Conservation (phyloP, 176 grass and related monocot genomes). For the Bonia amplexicaulis region DNA sequence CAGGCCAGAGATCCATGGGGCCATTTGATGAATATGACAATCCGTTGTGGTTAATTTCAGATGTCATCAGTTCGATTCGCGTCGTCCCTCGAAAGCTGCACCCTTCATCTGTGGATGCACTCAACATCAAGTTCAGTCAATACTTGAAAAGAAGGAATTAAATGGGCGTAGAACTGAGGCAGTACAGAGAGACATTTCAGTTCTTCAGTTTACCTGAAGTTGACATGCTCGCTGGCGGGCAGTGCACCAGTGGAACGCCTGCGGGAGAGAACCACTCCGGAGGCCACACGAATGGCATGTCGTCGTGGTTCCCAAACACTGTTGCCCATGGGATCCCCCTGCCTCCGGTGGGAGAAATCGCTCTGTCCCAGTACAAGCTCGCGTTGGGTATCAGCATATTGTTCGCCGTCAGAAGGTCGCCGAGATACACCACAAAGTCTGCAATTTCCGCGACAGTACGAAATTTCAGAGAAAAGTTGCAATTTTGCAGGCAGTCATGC, state of each 20-base stretch:
- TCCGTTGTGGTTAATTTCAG: slow-evolving; percentile 37
- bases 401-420: slow-evolving; percentile 88
- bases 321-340: slow-evolving; percentile 61
- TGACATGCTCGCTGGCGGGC: slow-evolving; percentile 24
- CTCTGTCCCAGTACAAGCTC: slow-evolving; percentile 73
- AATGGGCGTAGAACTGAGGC: background rate
- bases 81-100: slow-evolving; percentile 66
- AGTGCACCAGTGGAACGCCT: slow-evolving; percentile 53
- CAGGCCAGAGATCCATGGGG: slow-evolving; percentile 54
- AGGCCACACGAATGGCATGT: slow-evolving; percentile 82
- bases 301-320: slow-evolving; percentile 91
- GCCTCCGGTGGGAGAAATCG: slow-evolving; percentile 46
- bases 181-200: background rate
- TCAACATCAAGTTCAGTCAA: background rate
- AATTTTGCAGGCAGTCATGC: background rate
- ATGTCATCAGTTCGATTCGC: slow-evolving; percentile 39
- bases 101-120: background rate
- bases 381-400: slow-evolving; percentile 76
- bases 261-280: slow-evolving; percentile 75
- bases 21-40: slow-evolving; percentile 54
- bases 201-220: slow-evolving; percentile 32
- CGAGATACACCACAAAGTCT: slow-evolving; percentile 94
- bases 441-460: background rate
- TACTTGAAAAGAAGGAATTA: background rate
- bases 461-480: background rate